phyloP scores from a whole-genome alignment of 129 eudicot genomes.

The Pseudognaphalium luteoalbum region DNA sequence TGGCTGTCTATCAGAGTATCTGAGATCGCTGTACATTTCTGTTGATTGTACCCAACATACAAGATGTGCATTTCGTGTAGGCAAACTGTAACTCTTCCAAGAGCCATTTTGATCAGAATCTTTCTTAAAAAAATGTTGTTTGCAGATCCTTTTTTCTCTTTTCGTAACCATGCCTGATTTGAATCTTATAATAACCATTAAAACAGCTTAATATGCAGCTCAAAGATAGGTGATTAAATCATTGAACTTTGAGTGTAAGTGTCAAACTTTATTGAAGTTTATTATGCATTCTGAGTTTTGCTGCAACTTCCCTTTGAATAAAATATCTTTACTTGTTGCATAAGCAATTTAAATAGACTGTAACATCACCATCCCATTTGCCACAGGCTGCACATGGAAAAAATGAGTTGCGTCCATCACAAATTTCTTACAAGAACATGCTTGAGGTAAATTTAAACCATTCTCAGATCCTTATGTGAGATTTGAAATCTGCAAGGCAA shows the following conservation, averaged over 20 bases:
- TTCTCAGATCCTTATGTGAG: not conserved
- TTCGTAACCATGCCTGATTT: not conserved
- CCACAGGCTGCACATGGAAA: slow-evolving; percentile 41
- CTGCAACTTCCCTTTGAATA: slow-evolving; percentile 10
- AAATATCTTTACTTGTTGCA: not conserved
- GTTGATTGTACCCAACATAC: slow-evolving; percentile 8
- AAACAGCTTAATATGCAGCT: slow-evolving; percentile 2
- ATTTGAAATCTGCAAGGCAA: slow-evolving; percentile 1
- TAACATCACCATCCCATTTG: slow-evolving; percentile 21
- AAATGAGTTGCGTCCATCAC: slow-evolving; percentile 30
- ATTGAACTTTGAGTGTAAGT: not conserved
- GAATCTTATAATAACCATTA: slow-evolving; percentile 1
- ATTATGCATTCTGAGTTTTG: slow-evolving; percentile 1
- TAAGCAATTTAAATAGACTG: not conserved
- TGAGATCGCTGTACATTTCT: slow-evolving; percentile 7
- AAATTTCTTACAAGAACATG: slow-evolving; percentile 31
- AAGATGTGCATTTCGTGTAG: slow-evolving; percentile 1
- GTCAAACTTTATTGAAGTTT: slow-evolving; percentile 7
- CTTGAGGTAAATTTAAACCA: slow-evolving; percentile 28
- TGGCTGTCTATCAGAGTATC: slow-evolving; percentile 13
- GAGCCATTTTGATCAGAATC: slow-evolving; percentile 1
- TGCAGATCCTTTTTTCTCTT: not conserved
- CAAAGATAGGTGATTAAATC: not conserved
- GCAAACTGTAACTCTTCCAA: slow-evolving; percentile 4
- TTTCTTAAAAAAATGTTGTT: not conserved